phyloP scores from a whole-genome alignment of 2,329 filamentous ascomycete genomes.

The Aphanoascus verrucosus region DNA sequence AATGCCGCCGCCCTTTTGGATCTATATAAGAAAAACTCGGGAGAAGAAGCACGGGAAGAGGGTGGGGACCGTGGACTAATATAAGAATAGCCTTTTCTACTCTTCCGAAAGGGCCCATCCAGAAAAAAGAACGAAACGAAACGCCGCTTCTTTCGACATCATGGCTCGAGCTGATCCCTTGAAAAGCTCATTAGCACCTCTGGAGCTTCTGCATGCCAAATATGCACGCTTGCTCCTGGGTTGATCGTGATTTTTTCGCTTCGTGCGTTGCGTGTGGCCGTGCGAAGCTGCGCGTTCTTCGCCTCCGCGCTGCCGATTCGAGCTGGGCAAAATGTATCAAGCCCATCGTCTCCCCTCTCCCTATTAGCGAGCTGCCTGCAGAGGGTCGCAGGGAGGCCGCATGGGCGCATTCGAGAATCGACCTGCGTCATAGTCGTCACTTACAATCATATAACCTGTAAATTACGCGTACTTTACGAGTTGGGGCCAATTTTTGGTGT shows the following conservation, averaged over 20 bases:
- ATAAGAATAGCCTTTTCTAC: not conserved
- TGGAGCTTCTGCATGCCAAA: not conserved
- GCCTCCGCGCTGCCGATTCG: constrained; percentile 6
- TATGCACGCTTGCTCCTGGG: not conserved
- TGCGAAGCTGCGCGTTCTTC: not conserved
- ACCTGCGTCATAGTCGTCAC: constrained; percentile 7
- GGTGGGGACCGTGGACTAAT: constrained; percentile 4
- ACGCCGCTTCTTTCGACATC: constrained; percentile 2
- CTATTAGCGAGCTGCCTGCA: constrained; percentile 8
- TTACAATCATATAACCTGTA: not conserved
- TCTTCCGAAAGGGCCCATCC: not conserved
- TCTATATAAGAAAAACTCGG: constrained; percentile 1
- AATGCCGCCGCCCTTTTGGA: not conserved
- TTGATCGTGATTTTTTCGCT: not conserved
- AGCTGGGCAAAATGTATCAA: constrained; percentile 7
- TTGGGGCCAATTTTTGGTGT: not conserved
- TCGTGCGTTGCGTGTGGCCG: not conserved
- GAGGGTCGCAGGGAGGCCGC: constrained; percentile 14
- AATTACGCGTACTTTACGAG: not conserved
- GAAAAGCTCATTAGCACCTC: not conserved
- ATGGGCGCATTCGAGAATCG: constrained; percentile 8
- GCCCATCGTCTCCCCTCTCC: not conserved
- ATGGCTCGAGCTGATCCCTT: constrained; percentile 6
- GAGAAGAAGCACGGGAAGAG: not conserved
- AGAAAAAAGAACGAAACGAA: constrained; percentile 3